phyloP scores from a whole-genome alignment of 352 stramenopile genomes.

The Globisporangium spiculum region DNA sequence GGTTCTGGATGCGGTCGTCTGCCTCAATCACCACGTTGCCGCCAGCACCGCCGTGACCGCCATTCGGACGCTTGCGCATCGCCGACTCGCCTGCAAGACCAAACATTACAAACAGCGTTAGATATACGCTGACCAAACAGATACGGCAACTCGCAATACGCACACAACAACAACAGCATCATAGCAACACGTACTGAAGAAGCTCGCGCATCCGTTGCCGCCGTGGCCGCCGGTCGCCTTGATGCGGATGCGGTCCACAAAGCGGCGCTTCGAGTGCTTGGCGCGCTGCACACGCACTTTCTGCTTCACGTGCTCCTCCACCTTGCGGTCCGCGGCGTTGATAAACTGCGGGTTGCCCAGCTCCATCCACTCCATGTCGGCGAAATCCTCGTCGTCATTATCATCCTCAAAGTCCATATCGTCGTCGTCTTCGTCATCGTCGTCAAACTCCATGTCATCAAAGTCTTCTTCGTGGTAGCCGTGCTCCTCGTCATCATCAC shows the following conservation, averaged over 20 bases:
- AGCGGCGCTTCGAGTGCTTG: conserved; percentile 87
- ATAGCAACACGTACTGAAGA: conserved; percentile 49
- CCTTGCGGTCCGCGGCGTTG: conserved; percentile 31
- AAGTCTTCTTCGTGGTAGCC: conserved; percentile 43
- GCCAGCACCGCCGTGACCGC: conserved; percentile 79
- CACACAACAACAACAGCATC: background rate
- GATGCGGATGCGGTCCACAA: conserved; percentile 88
- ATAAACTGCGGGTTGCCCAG: conserved; percentile 17
- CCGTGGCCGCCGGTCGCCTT: conserved; percentile 86
- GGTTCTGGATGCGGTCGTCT: conserved; percentile 75
- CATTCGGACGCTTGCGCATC: conserved; percentile 78
- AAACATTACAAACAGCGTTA: background rate
- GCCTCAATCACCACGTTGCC: conserved; percentile 78
- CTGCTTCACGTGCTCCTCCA: conserved; percentile 85
- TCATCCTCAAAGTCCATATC: conserved; percentile 19
- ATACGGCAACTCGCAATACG: background rate
- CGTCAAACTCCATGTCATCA: conserved; percentile 38
- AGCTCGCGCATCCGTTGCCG: conserved; percentile 87
- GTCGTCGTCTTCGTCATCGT: conserved; percentile 42
- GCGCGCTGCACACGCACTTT: conserved; percentile 80
- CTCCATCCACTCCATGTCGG: conserved; percentile 14
- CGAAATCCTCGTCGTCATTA: conserved; percentile 17
- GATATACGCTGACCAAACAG: too few species aligned
- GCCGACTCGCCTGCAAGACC: conserved; percentile 39
- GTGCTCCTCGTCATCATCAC: conserved; percentile 26